These are phyloP conservation scores for Saprolegnia parasitica DNA, from an alignment of 352 stramenopile species.

Conservation along the genomic window DNA sequence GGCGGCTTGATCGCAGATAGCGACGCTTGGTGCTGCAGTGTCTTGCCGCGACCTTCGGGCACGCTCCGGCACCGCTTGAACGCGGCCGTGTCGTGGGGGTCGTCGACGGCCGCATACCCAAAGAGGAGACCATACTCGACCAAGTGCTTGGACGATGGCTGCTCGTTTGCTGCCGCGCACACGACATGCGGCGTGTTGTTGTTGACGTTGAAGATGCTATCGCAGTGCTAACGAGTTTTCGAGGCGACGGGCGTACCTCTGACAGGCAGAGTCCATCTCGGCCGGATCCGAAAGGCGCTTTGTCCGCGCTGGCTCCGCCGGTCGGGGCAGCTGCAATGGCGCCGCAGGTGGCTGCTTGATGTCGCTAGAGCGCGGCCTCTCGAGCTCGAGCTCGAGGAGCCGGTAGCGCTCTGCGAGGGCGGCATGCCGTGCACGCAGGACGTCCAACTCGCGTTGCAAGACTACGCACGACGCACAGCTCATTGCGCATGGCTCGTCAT, in stretches of 20 bases:
- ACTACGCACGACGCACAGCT: constrained; percentile 5
- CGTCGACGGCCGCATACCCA: constrained; percentile 19
- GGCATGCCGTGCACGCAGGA: constrained; percentile 16
- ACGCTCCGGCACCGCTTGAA: constrained; percentile 9
- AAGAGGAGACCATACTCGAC: constrained; percentile 23
- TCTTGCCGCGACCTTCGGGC: not conserved
- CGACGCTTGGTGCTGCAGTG: not conserved
- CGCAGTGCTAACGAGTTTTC: not conserved
- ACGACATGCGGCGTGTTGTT: constrained; percentile 26
- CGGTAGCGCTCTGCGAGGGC: constrained; percentile 9
- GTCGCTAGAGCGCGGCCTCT: not conserved
- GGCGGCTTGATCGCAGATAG: not conserved
- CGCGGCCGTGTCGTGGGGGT: not conserved
- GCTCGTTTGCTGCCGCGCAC: not conserved
- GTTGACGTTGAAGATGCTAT: constrained; percentile 21
- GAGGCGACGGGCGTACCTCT: constrained; percentile 8
- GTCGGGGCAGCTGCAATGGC: not conserved
- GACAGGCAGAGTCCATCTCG: constrained; percentile 18
- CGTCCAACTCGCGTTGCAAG: constrained; percentile 18
- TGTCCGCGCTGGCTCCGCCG: not conserved
- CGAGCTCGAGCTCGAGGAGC: constrained; percentile 15
- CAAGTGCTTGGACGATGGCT: not conserved
- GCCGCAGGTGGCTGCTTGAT: not conserved
- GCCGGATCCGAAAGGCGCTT: not conserved
- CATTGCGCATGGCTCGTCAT: not conserved